phyloP scores from a whole-genome alignment of 176 grass and related monocot species.

The Aegilops sharonensis region DNA sequence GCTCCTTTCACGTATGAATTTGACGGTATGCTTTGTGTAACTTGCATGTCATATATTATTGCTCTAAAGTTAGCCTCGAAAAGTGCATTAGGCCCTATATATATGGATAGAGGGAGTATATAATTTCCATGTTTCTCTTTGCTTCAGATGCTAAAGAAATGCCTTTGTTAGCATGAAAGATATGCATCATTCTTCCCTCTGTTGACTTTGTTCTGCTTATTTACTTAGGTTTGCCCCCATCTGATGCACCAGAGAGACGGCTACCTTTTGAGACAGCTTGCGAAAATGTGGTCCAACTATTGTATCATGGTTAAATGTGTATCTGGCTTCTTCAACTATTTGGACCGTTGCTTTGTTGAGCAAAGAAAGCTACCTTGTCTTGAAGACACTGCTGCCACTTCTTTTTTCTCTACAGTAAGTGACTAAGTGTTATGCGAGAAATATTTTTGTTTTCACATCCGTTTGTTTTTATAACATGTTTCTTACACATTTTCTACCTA shows the following conservation, averaged over 20 bases:
- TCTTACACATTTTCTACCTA: conserved; percentile 10
- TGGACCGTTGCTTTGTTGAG: conserved; percentile 45
- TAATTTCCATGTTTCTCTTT: conserved; percentile 17
- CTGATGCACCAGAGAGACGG: conserved; percentile 45
- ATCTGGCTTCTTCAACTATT: conserved; percentile 47
- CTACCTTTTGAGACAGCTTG: conserved; percentile 41
- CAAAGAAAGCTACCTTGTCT: conserved; percentile 48
- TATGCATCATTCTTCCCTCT: neutral
- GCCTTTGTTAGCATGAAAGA: neutral
- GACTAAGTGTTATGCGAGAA: conserved; percentile 27
- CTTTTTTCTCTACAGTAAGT: conserved; percentile 48
- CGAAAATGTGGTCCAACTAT: conserved; percentile 61
- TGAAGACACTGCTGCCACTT: conserved; percentile 38
- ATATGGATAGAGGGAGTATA: neutral
- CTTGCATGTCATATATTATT: too few relatives aligned
- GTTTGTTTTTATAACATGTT: conserved; percentile 16
- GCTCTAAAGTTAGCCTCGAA: too few relatives aligned
- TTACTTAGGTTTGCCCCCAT: conserved; percentile 53
- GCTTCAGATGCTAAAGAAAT: neutral
- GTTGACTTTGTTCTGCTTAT: conserved; percentile 17
- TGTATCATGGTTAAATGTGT: conserved; percentile 37
- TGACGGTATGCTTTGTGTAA: too few relatives aligned
- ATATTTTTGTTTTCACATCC: conserved; percentile 6
- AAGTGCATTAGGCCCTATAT: too few relatives aligned
- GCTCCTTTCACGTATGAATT: too few relatives aligned